Evolutionary conservation across 495 filamentous ascomycete genomes (phyloP), one percentile per base, ranked within the genome.

Genomic region (Penicillium angulare): DNA sequence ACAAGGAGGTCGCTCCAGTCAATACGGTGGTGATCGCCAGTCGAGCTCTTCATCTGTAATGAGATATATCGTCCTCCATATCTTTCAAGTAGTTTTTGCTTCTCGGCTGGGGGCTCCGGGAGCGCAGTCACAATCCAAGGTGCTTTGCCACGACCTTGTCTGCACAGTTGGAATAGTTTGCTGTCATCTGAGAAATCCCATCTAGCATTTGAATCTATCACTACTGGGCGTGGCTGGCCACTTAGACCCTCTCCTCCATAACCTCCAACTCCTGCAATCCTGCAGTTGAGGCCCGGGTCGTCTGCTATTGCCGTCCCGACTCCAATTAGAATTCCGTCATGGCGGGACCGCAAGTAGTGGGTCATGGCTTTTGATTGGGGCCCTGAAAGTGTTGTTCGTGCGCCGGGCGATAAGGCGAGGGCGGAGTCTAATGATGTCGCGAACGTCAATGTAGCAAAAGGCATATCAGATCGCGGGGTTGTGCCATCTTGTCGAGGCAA

Each of bases 301-400:
- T 97, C 92, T 5, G 87, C 84, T 9, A 87, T 65, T 20, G 89
- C 90, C 5, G 92, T 97, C 3, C 87, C 86, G 7, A 87, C 86
- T 7, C 92, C 92, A n/a, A 97, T 75, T 15, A 93, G 74, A 52
- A 97, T 95, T 7, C 87, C 90, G 47, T 88, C 83, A 66, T 97
- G 92, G 5, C 77, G 79, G 7, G 82, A 82, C 47, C 92, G 89
- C 5, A 97, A 81, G 62, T 86, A 90, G 64, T 97, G 92, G 8
- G 92, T 97, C 86, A 97, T 90, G 33, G 86, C 84, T 65, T 96
- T 96, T 16, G 89, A 86, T 38, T 84, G 74, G 0, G 85, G 81
- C 5, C 91, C 90, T 1, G 92, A 96, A 3, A 97, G 83, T 0
- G 75, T 65, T 2, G 92, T 96, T 49, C 83, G 85, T 29, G 78